Evolutionary conservation across 2,329 filamentous ascomycete species (phyloP), one percentile per base, ranked within the genome.

Genomic region (Simplicillium aogashimaense): DNA sequence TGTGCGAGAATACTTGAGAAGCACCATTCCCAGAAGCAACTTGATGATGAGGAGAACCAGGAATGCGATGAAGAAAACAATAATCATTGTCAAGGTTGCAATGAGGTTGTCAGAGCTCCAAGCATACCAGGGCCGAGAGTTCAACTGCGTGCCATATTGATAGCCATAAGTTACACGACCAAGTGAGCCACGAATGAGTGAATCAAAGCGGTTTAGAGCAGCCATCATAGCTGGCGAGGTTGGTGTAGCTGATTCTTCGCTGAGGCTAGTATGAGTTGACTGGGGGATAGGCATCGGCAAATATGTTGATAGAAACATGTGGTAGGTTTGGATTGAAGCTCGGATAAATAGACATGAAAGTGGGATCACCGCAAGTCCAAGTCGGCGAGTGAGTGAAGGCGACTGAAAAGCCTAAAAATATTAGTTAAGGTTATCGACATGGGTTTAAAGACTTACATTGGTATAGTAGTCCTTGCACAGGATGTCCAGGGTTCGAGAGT

Each of bases 401-500:
- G 94, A 84, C 11, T 82, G 80, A 55, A 98, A 98, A 3, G 90
- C 90, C 81, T 86, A 30, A 50, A 39, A 51, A 44, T 43, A 43
- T 50, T 28, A 50, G 41, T 4, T 18, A 18, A 13, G 8, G 14
- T 15, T 33, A 11, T 3, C 9, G 14, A n/a, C 7, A 32, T 18
- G 9, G 7, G 15, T n/a, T 2, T 7, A 12, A 28, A 32, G n/a
- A 36, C 78, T 62, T 56, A 84, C 83, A 56, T 95, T 90, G 1
- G 88, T 90, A 57, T 98, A 98, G 63, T 98, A 98, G 59, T 98
- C 92, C 60, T 97, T 97, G 49, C 88, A 89, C 7, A 98, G 67
- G 4, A 98, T 86, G 55, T 98, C 94, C 13, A 97, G 74, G 56
- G 92, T 95, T 17, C 88, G 79, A 39, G 79, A 76, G 59, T 98